phyloP scores from a whole-genome alignment of 2,329 filamentous ascomycete species.

The Ophiostoma populinum region DNA sequence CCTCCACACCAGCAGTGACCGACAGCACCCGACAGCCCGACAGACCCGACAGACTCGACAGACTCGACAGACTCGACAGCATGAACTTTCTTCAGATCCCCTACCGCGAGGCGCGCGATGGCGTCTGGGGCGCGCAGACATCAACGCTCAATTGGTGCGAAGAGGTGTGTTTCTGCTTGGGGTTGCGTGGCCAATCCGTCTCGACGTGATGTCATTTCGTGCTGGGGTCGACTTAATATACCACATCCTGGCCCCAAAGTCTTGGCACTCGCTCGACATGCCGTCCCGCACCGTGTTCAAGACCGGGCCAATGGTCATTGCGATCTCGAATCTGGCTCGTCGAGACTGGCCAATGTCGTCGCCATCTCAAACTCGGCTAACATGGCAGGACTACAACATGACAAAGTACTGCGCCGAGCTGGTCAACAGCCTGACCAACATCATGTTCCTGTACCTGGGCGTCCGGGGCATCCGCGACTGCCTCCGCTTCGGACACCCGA shows the following conservation, averaged over 20 bases:
- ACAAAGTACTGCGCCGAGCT: slow-evolving; percentile 20
- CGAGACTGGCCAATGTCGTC: background rate
- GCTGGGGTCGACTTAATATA: too few species aligned
- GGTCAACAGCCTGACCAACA: slow-evolving; percentile 56
- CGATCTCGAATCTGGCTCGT: background rate
- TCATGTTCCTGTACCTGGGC: slow-evolving; percentile 65
- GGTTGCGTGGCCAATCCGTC: too few species aligned
- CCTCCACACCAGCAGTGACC: too few species aligned
- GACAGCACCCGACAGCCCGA: too few species aligned
- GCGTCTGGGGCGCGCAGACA: slow-evolving; percentile 21
- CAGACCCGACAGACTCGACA: too few species aligned
- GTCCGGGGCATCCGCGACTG: slow-evolving; percentile 60
- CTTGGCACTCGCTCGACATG: too few species aligned
- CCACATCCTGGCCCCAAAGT: too few species aligned
- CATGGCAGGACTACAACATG: slow-evolving; percentile 19
- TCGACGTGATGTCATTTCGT: too few species aligned
- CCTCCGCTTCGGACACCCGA: slow-evolving; percentile 52
- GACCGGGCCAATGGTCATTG: too few species aligned
- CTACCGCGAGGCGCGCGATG: slow-evolving; percentile 20
- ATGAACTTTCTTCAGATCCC: slow-evolving; percentile 14
- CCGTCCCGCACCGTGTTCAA: too few species aligned
- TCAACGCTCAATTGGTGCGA: slow-evolving; percentile 24
- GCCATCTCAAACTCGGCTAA: background rate
- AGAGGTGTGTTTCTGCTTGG: slow-evolving; percentile 18
- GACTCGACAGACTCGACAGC: background rate